phyloP scores from a whole-genome alignment of 495 filamentous ascomycete genomes.

The Trichocladium uniseriatum region DNA sequence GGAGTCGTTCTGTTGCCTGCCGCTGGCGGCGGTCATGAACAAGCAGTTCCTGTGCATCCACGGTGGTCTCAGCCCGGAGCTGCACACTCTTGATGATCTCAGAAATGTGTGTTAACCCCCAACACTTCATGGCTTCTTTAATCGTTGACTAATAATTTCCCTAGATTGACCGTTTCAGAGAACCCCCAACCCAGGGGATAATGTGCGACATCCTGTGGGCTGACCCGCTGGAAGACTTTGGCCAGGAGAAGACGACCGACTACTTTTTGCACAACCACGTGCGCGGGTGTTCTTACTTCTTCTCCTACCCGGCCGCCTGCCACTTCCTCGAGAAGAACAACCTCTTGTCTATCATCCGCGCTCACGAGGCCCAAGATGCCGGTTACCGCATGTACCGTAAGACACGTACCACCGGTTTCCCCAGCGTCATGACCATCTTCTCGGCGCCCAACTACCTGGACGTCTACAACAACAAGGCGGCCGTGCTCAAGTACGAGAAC shows the following conservation, averaged over 20 bases:
- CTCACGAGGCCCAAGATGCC: slow-evolving; percentile 98
- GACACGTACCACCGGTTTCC: slow-evolving; percentile 94
- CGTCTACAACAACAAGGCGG: slow-evolving; percentile 99
- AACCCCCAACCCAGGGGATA: slow-evolving; percentile 91
- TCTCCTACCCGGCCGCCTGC: slow-evolving; percentile 97
- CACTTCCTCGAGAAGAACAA: slow-evolving; percentile 99
- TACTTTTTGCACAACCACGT: slow-evolving; percentile 98
- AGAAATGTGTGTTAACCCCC: slow-evolving; percentile 53
- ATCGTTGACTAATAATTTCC: slow-evolving; percentile 10
- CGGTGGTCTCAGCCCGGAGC: slow-evolving; percentile 87
- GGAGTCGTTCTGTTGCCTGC: slow-evolving; percentile 92
- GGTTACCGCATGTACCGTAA: slow-evolving; percentile 99
- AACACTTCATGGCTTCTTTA: neutral
- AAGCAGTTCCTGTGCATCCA: slow-evolving; percentile 99
- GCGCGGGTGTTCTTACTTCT: slow-evolving; percentile 97
- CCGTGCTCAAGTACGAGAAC: slow-evolving; percentile 97
- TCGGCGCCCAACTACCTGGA: slow-evolving; percentile 97
- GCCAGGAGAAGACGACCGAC: slow-evolving; percentile 94
- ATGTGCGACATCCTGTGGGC: slow-evolving; percentile 99
- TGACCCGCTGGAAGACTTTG: slow-evolving; percentile 97
- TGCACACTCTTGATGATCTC: slow-evolving; percentile 91
- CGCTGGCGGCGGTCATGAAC: slow-evolving; percentile 97
- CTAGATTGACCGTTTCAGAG: slow-evolving; percentile 94
- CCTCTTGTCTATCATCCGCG: slow-evolving; percentile 90
- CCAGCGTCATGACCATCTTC: slow-evolving; percentile 99